A percentile compares a stretch with the other conserved stretches of the same genome.
Evolutionary conservation across 192 early-diverging fungal genomes (phyloP).

Genomic region (Anaeromyces robustus): DNA sequence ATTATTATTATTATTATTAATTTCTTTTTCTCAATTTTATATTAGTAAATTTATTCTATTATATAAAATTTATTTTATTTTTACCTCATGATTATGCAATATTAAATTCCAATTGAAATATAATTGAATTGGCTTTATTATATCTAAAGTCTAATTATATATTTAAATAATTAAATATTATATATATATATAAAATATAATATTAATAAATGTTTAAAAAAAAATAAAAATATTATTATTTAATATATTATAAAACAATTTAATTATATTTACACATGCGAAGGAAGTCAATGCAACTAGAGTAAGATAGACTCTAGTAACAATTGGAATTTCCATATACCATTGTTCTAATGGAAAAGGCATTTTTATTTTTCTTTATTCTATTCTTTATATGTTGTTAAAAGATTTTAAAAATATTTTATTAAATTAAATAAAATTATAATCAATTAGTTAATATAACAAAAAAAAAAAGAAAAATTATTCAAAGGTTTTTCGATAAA

Average conservation of each 20-base stretch:
- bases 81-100: slow-evolving; percentile 50
- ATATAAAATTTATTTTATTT: background rate
- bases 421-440: too few relatives aligned
- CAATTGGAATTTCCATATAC: slow-evolving; percentile 74
- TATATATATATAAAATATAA: too few relatives aligned
- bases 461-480: too few relatives aligned
- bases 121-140: slow-evolving; percentile 62
- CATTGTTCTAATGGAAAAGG: slow-evolving; percentile 59
- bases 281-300: slow-evolving; percentile 56
- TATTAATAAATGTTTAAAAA: too few relatives aligned
- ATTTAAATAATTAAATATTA: background rate
- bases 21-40: slow-evolving; percentile 1
- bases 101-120: slow-evolving; percentile 63
- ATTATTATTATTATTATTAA: too few relatives aligned
- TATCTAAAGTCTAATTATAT: slow-evolving; percentile 59
- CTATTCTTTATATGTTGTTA: background rate
- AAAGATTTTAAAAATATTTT: too few relatives aligned
- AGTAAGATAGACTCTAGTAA: slow-evolving; percentile 78
- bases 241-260: background rate
- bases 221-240: too few relatives aligned
- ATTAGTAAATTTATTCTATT: background rate
- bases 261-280: slow-evolving; percentile 42
- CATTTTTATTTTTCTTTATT: slow-evolving; percentile 13
- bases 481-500: too few relatives aligned
- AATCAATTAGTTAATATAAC: too few relatives aligned